phyloP scores from a whole-genome alignment of 139 green algal species.

The Trebouxia sp. region DNA sequence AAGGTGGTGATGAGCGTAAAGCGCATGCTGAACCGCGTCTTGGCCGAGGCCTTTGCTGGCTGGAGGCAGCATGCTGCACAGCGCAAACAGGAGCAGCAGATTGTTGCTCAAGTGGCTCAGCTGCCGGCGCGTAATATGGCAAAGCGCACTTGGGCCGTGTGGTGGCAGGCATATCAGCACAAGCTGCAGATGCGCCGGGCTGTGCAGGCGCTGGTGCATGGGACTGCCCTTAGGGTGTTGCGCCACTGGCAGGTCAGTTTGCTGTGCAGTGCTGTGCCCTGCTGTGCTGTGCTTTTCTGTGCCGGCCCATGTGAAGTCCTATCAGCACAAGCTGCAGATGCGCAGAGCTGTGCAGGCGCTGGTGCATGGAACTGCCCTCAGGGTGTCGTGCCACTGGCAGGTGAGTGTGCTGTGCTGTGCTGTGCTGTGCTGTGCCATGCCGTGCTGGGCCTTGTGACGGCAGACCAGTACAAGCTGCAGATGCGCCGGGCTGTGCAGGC shows the following conservation, averaged over 20 bases:
- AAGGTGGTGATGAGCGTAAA: background rate
- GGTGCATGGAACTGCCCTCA: slow-evolving; percentile 24
- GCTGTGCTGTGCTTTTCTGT: background rate
- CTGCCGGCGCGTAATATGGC: slow-evolving; percentile 4
- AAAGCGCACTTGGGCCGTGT: background rate
- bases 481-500: slow-evolving; percentile 6
- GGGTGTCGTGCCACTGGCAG: slow-evolving; percentile 11
- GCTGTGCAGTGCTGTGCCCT: background rate
- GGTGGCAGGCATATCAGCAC: background rate
- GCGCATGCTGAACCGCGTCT: slow-evolving; percentile 29
- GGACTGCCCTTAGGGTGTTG: background rate
- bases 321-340: background rate
- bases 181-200: slow-evolving; percentile 6
- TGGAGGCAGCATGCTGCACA: slow-evolving; percentile 17
- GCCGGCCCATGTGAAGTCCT: background rate
- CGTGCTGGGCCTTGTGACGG: background rate
- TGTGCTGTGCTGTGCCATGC: background rate
- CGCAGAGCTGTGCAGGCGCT: slow-evolving; percentile 4
- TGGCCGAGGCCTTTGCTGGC: slow-evolving; percentile 27
- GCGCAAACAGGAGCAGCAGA: background rate
- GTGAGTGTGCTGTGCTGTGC: background rate
- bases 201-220: slow-evolving; percentile 20
- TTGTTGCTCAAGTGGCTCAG: background rate
- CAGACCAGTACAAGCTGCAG: background rate
- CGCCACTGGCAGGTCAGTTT: slow-evolving; percentile 22